Evolutionary conservation across 257 asterid species (phyloP), one percentile per base, ranked within the genome.

Genomic region (Nicotiana undulata): DNA sequence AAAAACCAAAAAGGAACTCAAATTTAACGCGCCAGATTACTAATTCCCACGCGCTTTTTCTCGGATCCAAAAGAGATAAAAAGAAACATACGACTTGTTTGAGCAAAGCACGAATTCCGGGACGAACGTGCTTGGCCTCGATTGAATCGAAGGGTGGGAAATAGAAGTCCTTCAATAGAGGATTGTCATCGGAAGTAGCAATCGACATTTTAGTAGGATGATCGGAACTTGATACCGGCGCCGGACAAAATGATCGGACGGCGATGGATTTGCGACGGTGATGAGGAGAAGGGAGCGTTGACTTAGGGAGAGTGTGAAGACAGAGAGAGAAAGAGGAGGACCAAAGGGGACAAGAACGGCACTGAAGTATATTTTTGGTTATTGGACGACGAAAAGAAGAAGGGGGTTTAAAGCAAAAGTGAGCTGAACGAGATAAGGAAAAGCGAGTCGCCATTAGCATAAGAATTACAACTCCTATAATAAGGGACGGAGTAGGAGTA

Each of bases 131-230:
- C 4, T 84, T 82, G 65, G 98, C 92, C 52, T 91, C 87, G 83
- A 95, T 94, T 12, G 77, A 46, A 84, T 92, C 96, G 85, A 89
- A 95, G 5, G 98, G 99, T 29, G 99, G 99, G 86, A 95, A 95
- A 85, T 89, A 86, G 68, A 95, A 95, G 26, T 91, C 97, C 75
- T 81, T 90, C 76, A 93, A 83, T 16, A 95, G 88, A 56, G 99
- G 99, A 86, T 93, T 94, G 8, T 55, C 75, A 2, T 74, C 89
- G 86, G 81, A 83, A 3, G 86, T 13, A 34, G 86, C 11, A 34
- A 82, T 12, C 55, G 82, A 44, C 83, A 75, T 83, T 44, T 63
- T 59, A 22, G 80, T 58, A 66, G 68, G 40, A 61, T 17, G 60
- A 16, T 63, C 64, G 31, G 78, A 76, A 16, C 63, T 70, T 0